phyloP scores from a whole-genome alignment of 345 rosid species.

The Eucalyptus erythrocorys region DNA sequence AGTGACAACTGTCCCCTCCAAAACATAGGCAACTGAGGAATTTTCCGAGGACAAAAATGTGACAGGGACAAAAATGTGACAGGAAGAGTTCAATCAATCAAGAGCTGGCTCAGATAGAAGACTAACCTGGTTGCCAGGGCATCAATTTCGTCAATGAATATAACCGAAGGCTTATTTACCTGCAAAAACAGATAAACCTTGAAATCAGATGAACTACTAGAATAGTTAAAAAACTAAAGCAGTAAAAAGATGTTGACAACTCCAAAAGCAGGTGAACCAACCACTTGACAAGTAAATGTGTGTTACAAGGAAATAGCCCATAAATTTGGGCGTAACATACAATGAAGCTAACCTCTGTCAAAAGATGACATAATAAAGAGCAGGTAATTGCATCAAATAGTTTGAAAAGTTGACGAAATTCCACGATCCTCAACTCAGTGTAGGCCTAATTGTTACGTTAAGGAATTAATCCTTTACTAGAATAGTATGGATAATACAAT shows the following conservation, averaged over 20 bases:
- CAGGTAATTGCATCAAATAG: neutral
- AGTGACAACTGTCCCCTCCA: neutral
- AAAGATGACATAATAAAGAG: neutral
- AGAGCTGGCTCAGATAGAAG: neutral
- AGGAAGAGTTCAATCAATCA: neutral
- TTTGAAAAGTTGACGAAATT: neutral
- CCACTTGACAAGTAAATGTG: neutral
- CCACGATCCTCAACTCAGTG: neutral
- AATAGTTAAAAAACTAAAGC: neutral
- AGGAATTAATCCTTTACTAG: neutral
- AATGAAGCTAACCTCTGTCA: neutral
- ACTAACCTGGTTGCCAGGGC: slow-evolving; percentile 86
- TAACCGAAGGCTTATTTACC: slow-evolving; percentile 95
- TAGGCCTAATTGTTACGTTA: neutral
- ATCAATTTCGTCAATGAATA: slow-evolving; percentile 93
- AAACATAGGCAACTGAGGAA: neutral
- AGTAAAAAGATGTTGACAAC: neutral
- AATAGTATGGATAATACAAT: neutral
- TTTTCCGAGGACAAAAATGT: neutral
- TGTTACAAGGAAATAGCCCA: neutral
- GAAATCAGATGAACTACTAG: neutral
- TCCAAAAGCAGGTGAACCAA: neutral
- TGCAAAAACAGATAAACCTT: slow-evolving; percentile 25
- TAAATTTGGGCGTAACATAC: neutral
- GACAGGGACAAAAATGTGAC: neutral